Evolutionary conservation across 768 basidiomycete genomes (phyloP), one percentile per base, ranked within the genome.

Genomic region (Gymnopilus dilepis): DNA sequence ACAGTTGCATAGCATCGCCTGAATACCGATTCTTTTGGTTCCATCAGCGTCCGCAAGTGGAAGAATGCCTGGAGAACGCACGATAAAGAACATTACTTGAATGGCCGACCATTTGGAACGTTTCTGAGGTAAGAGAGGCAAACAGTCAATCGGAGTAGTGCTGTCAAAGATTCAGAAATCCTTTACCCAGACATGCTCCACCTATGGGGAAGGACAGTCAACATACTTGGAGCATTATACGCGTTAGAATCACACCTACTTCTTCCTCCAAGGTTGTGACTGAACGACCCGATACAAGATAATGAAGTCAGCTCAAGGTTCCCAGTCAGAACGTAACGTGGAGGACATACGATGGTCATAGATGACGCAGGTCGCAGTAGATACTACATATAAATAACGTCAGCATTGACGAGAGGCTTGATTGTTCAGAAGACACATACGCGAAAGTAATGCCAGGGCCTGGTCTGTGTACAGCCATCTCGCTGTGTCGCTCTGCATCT

Each of bases 331-430:
- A n/a, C n/a, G n/a, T n/a, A n/a, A n/a, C n/a, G n/a, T n/a, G n/a
- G n/a, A n/a, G 7, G 19, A 33, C 50, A 33, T 52, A 52, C 50
- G 17, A 33, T 52, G 50, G 50, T 52, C 50, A 37, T 52, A 52
- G 21, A 33, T 37, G 21, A 52, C 50, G 34, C 50, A 52, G 30
- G 50, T 52, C 4, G 50, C 50, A 8, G 50, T 52, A 52, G 50
- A 52, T 17, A 52, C 50, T 52, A 17, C 7, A 52, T n/a, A 19
- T 3, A 52, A 26, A 33, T 17, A 45, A 41, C 7, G 19, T 41
- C 17, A 41, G 19, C 15, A 41, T n/a, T 21, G 40, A n/a, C 15
- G 19, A n/a, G 6, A 6, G 40, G 43, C 43, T 2, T 24, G 9
- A 45, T 2, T 2, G 8, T 24, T 12, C 7, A 11, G 22, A 47